These are phyloP conservation scores for Trapa bicornis DNA, from an alignment of 345 rosid species.

Conservation along the genomic window DNA sequence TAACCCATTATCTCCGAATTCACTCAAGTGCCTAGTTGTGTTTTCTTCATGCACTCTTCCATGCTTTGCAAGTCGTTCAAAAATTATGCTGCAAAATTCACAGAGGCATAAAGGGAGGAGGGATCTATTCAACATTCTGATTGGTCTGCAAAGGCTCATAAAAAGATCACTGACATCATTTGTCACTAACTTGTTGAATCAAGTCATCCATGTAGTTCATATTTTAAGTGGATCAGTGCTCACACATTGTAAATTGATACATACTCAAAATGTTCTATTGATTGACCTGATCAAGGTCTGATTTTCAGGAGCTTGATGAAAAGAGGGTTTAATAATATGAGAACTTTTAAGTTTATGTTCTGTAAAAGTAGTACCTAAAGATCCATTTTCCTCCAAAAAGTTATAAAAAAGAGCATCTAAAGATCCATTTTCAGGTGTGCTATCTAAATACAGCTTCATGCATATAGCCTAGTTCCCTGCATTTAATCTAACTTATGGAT, in stretches of 20 bases:
- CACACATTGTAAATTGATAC: neutral
- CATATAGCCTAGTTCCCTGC: too few relatives aligned
- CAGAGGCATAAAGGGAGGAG: neutral
- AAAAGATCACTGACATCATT: neutral
- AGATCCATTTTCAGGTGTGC: too few relatives aligned
- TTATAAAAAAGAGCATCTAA: too few relatives aligned
- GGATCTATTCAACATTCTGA: neutral
- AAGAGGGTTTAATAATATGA: neutral
- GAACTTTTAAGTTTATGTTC: too few relatives aligned
- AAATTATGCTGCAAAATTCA: constrained; percentile 41
- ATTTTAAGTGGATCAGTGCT: neutral
- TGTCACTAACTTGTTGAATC: neutral
- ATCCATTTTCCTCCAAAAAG: too few relatives aligned
- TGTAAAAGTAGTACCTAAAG: too few relatives aligned
- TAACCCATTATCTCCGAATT: constrained; percentile 60
- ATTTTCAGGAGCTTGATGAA: neutral
- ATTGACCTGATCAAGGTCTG: too few relatives aligned
- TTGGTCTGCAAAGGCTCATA: neutral
- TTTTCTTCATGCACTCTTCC: constrained; percentile 39
- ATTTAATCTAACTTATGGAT: too few relatives aligned
- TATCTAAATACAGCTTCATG: too few relatives aligned
- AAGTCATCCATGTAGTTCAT: neutral
- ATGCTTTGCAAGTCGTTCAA: constrained; percentile 48
- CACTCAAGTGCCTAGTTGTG: constrained; percentile 39
- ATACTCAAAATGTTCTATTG: too few relatives aligned